A percentile compares a stretch with the other conserved stretches of the same genome.
Conservation (phyloP, 23 red algal species). For the Gracilaria domingensis region DNA sequence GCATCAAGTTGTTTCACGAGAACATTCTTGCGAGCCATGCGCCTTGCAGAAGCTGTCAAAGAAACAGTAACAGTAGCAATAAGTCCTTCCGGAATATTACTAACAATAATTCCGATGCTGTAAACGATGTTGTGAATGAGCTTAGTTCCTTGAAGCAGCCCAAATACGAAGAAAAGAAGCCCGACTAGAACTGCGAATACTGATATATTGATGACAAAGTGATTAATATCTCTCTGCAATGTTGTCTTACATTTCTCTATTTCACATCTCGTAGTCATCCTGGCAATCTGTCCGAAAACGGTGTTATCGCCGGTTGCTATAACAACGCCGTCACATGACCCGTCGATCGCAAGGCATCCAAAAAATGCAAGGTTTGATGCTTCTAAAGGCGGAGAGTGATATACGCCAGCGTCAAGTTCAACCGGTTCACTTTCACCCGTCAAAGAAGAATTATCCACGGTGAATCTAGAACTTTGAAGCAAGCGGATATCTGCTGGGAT, state of each 20-base stretch:
- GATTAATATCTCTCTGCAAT: slow-evolving; percentile 73
- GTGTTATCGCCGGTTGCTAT: slow-evolving; percentile 73
- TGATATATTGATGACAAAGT: slow-evolving; percentile 69
- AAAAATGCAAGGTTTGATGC: slow-evolving; percentile 80
- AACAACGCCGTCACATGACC: slow-evolving; percentile 54
- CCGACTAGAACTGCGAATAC: slow-evolving; percentile 66
- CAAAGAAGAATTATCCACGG: slow-evolving; percentile 82
- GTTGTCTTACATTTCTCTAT: slow-evolving; percentile 33
- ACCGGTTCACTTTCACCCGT: slow-evolving; percentile 86
- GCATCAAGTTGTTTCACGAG: slow-evolving; percentile 79
- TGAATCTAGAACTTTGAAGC: slow-evolving; percentile 54
- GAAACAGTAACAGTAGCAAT: slow-evolving; percentile 79
- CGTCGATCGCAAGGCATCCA: slow-evolving; percentile 73
- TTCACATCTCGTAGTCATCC: slow-evolving; percentile 29
- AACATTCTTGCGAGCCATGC: slow-evolving; percentile 81
- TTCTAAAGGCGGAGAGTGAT: slow-evolving; percentile 44
- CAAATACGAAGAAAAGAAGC: slow-evolving; percentile 61
- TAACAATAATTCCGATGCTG: slow-evolving; percentile 76
- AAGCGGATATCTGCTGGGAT: slow-evolving; percentile 85
- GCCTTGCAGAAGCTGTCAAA: slow-evolving; percentile 71
- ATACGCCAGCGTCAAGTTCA: neutral
- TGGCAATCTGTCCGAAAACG: slow-evolving; percentile 72
- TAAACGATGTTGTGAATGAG: slow-evolving; percentile 76
- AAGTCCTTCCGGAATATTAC: slow-evolving; percentile 89
- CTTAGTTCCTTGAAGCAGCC: slow-evolving; percentile 24